A percentile compares a stretch with the other conserved stretches of the same genome.
These are phyloP conservation scores for Allium sativum DNA, from an alignment of 106 monocot genomes.

Conservation along the genomic window DNA sequence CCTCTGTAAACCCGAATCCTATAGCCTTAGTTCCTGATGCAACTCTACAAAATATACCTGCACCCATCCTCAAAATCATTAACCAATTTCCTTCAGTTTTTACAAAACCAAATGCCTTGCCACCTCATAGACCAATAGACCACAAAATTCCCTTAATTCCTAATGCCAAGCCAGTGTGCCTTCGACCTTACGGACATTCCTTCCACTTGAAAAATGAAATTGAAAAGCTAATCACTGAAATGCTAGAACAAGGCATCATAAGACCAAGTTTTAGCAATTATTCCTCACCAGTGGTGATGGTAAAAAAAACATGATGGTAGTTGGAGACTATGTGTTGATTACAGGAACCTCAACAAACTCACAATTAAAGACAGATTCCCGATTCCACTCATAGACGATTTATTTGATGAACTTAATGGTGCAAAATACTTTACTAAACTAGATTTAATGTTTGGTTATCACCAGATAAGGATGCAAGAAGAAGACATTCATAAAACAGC, in stretches of 20 bases:
- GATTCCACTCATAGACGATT: conserved; percentile 1
- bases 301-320: not conserved
- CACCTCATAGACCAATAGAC: not conserved
- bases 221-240: not conserved
- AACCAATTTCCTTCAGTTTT: too few relatives aligned
- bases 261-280: not conserved
- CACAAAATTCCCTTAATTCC: not conserved
- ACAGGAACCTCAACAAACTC: not conserved
- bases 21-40: too few relatives aligned
- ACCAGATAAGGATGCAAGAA: not conserved
- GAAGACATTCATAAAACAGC: conserved; percentile 2
- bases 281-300: not conserved
- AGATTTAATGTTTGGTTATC: not conserved
- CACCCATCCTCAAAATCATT: too few relatives aligned
- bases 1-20: too few relatives aligned
- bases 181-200: not conserved
- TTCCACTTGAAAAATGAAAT: not conserved
- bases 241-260: not conserved
- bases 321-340: not conserved
- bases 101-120: not conserved
- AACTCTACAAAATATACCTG: too few relatives aligned
- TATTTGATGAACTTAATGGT: not conserved
- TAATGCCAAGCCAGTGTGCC: not conserved
- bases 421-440: not conserved
- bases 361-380: conserved; percentile 4